phyloP scores from a whole-genome alignment of 331 rosid species.

The Acacia pycnantha region DNA sequence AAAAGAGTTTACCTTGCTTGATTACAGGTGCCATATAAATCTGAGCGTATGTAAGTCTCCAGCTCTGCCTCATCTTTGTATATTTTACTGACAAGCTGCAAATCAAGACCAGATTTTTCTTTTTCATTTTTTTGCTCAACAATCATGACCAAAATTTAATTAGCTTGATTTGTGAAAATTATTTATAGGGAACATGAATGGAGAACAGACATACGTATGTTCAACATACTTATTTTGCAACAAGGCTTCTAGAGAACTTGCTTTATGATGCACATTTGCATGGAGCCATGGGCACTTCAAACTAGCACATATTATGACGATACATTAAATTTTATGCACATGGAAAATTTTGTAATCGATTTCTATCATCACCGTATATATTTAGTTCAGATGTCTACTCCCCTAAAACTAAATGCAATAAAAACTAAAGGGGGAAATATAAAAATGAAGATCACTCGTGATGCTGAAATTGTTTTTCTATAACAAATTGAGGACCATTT shows the following conservation, averaged over 20 bases:
- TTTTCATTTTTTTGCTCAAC: neutral
- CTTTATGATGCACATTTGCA: slow-evolving; percentile 11
- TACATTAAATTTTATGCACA: neutral
- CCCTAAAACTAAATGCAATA: slow-evolving; percentile 8
- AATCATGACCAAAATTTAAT: slow-evolving; percentile 32
- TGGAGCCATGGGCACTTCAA: slow-evolving; percentile 1
- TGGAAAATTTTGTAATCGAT: neutral
- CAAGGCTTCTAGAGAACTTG: slow-evolving; percentile 10
- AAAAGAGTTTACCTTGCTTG: slow-evolving; percentile 54
- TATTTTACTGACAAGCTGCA: slow-evolving; percentile 70
- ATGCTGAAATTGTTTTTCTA: neutral
- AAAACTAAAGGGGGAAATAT: neutral
- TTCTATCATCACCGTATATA: neutral
- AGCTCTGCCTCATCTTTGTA: slow-evolving; percentile 82
- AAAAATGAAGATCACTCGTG: neutral
- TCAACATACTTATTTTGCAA: slow-evolving; percentile 10
- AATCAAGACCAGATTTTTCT: slow-evolving; percentile 17
- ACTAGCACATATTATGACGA: neutral
- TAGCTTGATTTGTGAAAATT: slow-evolving; percentile 28
- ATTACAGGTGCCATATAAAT: slow-evolving; percentile 68
- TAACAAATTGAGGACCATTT: neutral
- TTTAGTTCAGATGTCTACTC: neutral
- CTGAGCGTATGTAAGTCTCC: slow-evolving; percentile 81
- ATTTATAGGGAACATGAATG: slow-evolving; percentile 17
- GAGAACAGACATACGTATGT: neutral